Conservation (phyloP, 257 asterid genomes). For the Thymus mandschuricus region DNA sequence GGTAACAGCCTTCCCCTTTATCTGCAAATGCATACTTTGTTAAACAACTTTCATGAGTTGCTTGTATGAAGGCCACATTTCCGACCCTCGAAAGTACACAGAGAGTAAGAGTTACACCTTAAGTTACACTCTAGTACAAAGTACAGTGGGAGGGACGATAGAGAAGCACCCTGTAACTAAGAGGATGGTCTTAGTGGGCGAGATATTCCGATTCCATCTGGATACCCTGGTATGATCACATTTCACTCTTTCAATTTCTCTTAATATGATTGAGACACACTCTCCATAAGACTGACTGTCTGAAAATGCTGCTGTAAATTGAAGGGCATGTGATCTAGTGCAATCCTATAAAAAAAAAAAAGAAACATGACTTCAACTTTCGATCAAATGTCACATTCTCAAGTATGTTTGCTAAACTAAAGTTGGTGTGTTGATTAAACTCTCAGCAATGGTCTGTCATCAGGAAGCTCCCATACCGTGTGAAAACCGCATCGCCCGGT, state of each 20-base stretch:
- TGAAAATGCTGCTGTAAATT: not conserved
- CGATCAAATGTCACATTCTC: not conserved
- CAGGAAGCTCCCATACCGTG: too few relatives aligned
- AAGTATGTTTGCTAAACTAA: not conserved
- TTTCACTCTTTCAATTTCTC: not conserved
- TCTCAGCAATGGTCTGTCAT: too few relatives aligned
- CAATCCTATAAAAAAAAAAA: too few relatives aligned
- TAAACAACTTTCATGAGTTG: not conserved
- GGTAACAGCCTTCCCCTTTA: constrained; percentile 38
- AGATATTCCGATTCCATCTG: constrained; percentile 60
- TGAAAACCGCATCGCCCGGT: constrained; percentile 27
- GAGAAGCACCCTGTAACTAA: constrained; percentile 73
- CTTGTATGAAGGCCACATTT: not conserved
- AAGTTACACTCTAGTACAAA: too few relatives aligned
- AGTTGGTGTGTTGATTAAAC: too few relatives aligned
- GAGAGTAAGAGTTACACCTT: too few relatives aligned
- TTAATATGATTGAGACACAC: not conserved
- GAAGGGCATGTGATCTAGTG: too few relatives aligned
- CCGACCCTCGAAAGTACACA: not conserved
- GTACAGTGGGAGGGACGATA: constrained; percentile 68
- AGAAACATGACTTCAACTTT: not conserved
- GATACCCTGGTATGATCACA: constrained; percentile 51
- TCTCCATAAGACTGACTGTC: not conserved
- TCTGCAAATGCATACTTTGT: not conserved
- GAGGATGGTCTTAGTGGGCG: constrained; percentile 81